Evolutionary conservation across 805 yeast genomes (phyloP).

Genomic region (Yarrowia porcina): DNA sequence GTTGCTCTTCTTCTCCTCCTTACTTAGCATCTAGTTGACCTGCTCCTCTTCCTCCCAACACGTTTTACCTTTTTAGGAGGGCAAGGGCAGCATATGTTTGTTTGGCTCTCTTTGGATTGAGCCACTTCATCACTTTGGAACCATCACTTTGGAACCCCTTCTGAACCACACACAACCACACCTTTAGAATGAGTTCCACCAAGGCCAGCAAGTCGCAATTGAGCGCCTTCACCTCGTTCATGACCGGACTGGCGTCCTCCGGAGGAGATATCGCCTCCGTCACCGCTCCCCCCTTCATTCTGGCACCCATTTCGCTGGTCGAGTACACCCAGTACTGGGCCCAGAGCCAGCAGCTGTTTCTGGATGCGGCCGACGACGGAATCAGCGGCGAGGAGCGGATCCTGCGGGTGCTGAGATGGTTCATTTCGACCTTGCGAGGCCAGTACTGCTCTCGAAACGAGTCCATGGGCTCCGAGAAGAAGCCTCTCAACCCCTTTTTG

Average conservation of each 20-base stretch:
- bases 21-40: not conserved
- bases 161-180: not conserved
- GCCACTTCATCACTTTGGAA: not conserved
- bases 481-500: slow-evolving; percentile 92
- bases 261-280: slow-evolving; percentile 90
- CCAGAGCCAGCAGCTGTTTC: slow-evolving; percentile 79
- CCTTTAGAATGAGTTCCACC: slow-evolving; percentile 3
- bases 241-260: slow-evolving; percentile 86
- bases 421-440: slow-evolving; percentile 82
- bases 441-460: slow-evolving; percentile 94
- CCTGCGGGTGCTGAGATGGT: slow-evolving; percentile 85
- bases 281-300: slow-evolving; percentile 96
- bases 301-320: slow-evolving; percentile 81
- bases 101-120: not conserved
- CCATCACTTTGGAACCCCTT: too few species aligned
- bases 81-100: slow-evolving; percentile 17
- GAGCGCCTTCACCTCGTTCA: slow-evolving; percentile 80
- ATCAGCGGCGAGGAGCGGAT: slow-evolving; percentile 55
- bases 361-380: slow-evolving; percentile 56
- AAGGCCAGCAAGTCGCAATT: slow-evolving; percentile 23
- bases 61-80: not conserved
- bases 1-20: not conserved
- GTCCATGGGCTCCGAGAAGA: slow-evolving; percentile 91
- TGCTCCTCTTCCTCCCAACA: not conserved
- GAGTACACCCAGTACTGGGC: slow-evolving; percentile 97